These are phyloP conservation scores for Melampsora americana DNA, from an alignment of 1,284 basidiomycete species.

Conservation along the genomic window DNA sequence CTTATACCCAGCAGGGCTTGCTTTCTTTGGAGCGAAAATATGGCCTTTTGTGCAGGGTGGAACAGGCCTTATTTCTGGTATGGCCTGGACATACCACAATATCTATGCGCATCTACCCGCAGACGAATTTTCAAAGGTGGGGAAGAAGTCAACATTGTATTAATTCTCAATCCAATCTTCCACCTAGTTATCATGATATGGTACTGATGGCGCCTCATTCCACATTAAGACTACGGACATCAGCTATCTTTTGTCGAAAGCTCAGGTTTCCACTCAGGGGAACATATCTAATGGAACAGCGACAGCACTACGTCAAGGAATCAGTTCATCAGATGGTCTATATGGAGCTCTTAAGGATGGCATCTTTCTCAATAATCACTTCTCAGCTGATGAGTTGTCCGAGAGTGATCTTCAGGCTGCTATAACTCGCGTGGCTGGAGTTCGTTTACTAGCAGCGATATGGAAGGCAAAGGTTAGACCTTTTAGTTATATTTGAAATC, in stretches of 20 bases:
- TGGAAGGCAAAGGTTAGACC: constrained; percentile 33
- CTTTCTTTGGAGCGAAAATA: constrained; percentile 17
- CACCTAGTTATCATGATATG: neutral
- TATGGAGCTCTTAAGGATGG: constrained; percentile 37
- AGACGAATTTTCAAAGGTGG: constrained; percentile 14
- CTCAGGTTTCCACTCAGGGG: constrained; percentile 28
- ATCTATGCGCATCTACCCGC: neutral
- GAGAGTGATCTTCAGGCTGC: constrained; percentile 16
- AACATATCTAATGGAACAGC: constrained; percentile 6
- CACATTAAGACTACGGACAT: constrained; percentile 19
- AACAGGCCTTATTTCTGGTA: neutral
- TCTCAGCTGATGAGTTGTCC: constrained; percentile 6
- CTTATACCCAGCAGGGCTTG: constrained; percentile 18
- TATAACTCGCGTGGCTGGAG: constrained; percentile 19
- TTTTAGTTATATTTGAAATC: neutral
- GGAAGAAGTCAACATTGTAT: neutral
- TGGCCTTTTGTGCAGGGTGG: constrained; percentile 22
- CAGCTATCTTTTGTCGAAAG: constrained; percentile 31
- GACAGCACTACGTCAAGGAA: constrained; percentile 9
- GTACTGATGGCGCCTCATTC: neutral
- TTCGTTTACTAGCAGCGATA: constrained; percentile 25
- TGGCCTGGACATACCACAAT: constrained; percentile 14
- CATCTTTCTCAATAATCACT: constrained; percentile 36
- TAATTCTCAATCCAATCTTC: neutral
- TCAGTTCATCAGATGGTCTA: constrained; percentile 27